These are phyloP conservation scores for Leptographium lundbergii DNA, from an alignment of 2,329 filamentous ascomycete genomes.

Conservation along the genomic window DNA sequence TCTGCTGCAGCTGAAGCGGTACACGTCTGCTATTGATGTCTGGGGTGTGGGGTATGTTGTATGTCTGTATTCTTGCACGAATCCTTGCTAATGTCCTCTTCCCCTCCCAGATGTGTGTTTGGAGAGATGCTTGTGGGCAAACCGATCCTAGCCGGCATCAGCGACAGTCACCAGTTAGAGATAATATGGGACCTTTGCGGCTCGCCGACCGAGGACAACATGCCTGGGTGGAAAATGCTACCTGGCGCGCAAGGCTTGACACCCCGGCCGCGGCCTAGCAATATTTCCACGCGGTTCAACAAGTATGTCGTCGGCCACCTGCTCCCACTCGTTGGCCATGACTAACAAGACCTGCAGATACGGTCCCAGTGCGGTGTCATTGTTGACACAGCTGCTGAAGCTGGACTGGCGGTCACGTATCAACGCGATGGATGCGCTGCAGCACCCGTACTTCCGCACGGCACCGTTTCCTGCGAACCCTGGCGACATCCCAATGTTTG, in stretches of 20 bases:
- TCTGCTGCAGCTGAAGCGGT: constrained; percentile 72
- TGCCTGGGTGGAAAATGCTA: constrained; percentile 80
- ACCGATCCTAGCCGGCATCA: constrained; percentile 83
- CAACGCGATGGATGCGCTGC: constrained; percentile 85
- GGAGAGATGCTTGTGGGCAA: constrained; percentile 94
- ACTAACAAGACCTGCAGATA: constrained; percentile 29
- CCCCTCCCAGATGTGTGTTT: constrained; percentile 66
- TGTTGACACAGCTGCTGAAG: constrained; percentile 71
- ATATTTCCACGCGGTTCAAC: constrained; percentile 61
- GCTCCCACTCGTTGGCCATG: neutral
- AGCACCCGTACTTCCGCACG: constrained; percentile 83
- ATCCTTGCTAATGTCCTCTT: neutral
- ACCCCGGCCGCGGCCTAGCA: constrained; percentile 47
- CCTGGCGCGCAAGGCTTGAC: constrained; percentile 69
- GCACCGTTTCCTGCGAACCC: constrained; percentile 67
- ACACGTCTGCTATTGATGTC: constrained; percentile 96
- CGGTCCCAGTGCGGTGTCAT: constrained; percentile 59
- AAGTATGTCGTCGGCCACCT: constrained; percentile 32
- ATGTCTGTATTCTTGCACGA: neutral
- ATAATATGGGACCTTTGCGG: constrained; percentile 91
- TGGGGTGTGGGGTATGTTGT: constrained; percentile 77
- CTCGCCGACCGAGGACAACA: constrained; percentile 74
- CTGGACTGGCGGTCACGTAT: constrained; percentile 82
- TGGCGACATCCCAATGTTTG: constrained; percentile 78
- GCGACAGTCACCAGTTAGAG: constrained; percentile 78